Base-by-base conservation (phyloP, 2,329 filamentous ascomycete genomes). In the Pseudofabraea citricarpa region DNA sequence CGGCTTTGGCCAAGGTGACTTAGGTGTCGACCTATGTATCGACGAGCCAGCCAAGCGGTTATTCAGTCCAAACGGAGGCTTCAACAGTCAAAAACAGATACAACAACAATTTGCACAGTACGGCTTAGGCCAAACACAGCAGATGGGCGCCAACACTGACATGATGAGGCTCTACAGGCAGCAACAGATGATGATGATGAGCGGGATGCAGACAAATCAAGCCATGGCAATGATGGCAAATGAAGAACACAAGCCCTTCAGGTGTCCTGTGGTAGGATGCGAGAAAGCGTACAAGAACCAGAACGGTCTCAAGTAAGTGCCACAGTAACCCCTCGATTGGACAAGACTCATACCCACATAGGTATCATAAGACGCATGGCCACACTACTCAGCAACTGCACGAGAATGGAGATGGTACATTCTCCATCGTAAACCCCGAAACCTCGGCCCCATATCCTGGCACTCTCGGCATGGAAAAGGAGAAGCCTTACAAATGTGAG, bases 261-360 rank as follows among this genome's bases (percentile, higher is more conserved):
- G 90, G 63, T 98, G 93, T 59, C 93, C 93, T 2, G 93, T 98
- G 40, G 95, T 98, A 63, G 93, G 93, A 5, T 98, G 93, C 60
- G 93, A 97, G 66, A 98, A 98, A 73, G 91, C 93, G 0, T 98
- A 98, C 72, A 98, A 98, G 75, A 98, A 98, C 65, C 93, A 97
- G 64, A 98, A 98, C 56, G 93, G 93, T 39, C 74, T 98, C 44
- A 98, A 97, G 79, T 98, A 89, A 56, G 72, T 69, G 48, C 43
- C 21, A 32, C 22, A 21, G 15, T 21, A 29, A 9, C 38, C 8
- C 10, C 7, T 5, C 3, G 15, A 22, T 36, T 15, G 15, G 5
- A 33, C 21, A 19, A 43, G 23, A 41, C 33, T 49, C 44, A 49
- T 55, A 45, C 39, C 46, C 46, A 48, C 40, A 43, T 49, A 83